phyloP scores from a whole-genome alignment of 148 eudicot genomes.

The Linanthus parryae region DNA sequence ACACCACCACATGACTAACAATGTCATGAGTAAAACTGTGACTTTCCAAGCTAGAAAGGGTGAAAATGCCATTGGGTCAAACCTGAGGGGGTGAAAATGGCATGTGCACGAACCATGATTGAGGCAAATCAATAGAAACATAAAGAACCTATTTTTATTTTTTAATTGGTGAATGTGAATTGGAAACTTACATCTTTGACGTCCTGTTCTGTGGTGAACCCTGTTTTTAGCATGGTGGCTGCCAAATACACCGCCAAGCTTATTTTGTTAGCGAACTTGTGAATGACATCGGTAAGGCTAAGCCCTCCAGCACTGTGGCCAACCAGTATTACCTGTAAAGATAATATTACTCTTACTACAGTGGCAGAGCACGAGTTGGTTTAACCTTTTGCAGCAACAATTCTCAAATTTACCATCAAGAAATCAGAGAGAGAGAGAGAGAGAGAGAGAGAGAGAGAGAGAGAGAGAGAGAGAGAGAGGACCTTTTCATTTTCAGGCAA shows the following conservation, averaged over 20 bases:
- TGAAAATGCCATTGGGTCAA: too few relatives aligned
- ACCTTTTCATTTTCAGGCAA: constrained; percentile 57
- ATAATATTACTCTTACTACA: not conserved
- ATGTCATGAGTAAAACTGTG: too few relatives aligned
- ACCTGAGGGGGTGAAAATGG: too few relatives aligned
- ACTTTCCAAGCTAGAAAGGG: too few relatives aligned
- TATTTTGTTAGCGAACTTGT: constrained; percentile 54
- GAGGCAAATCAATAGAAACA: too few relatives aligned
- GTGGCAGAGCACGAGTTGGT: not conserved
- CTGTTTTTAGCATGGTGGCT: constrained; percentile 71
- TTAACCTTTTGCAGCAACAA: not conserved
- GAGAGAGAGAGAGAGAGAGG: constrained; percentile 2
- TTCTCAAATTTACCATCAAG: too few relatives aligned
- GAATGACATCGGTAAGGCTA: constrained; percentile 57
- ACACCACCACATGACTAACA: too few relatives aligned
- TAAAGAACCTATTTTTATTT: too few relatives aligned
- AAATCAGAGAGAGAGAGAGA: constrained; percentile 7
- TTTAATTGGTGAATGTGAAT: too few relatives aligned
- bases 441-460: not conserved
- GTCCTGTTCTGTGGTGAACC: constrained; percentile 43
- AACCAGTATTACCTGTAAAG: constrained; percentile 65
- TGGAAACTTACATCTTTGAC: constrained; percentile 41
- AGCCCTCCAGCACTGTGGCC: constrained; percentile 94
- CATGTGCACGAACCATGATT: too few relatives aligned
- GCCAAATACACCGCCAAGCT: constrained; percentile 54